Base-by-base conservation (phyloP, 768 basidiomycete species). In the Cantharellus cinnabarinus region DNA sequence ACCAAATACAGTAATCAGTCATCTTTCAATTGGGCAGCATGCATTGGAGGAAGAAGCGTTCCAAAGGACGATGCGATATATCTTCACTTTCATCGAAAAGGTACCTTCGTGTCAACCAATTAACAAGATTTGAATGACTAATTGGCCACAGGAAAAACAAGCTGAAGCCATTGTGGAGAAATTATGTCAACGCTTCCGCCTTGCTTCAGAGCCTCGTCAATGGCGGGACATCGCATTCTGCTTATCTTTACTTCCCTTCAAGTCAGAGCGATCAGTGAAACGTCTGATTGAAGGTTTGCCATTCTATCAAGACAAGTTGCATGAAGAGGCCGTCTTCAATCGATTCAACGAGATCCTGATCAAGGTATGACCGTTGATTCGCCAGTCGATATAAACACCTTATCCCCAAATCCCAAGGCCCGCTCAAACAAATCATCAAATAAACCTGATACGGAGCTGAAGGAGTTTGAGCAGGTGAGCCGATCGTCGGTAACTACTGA, bases 161-260 rank as follows among this genome's bases (percentile, higher is more conserved):
- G 93, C 94, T 0, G 94, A 98, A 70, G 85, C 78, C 66, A 89
- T 99, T 62, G 88, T 98, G 58, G 94, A 99, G 66, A 99, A 97
- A 68, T 80, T 99, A 2, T 99, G 95, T 66, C 90, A 95, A 66
- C 81, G 94, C 4, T 97, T 98, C 81, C 78, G 85, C 34, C 74
- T 89, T 2, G 81, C 85, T 0, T 84, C 86, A 48, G 89, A 93
- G 39, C 79, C 88, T 14, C 79, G 94, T 3, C 95, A 98, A 67
- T 99, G 95, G 95, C 80, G 90, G 34, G 94, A 99, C 66, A 90
- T 99, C 60, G 89, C 93, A 1, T 98, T 83, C 71, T 99, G 94
- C 68, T 73, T 99, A 2, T 91, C 94, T 0, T 71, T 97, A 2
- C 76, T 98, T 14, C 94, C 91, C 0, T 99, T 88, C 85, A 97